Conservation (phyloP, 73 alveolate species). For the Durusdinium trenchii region DNA sequence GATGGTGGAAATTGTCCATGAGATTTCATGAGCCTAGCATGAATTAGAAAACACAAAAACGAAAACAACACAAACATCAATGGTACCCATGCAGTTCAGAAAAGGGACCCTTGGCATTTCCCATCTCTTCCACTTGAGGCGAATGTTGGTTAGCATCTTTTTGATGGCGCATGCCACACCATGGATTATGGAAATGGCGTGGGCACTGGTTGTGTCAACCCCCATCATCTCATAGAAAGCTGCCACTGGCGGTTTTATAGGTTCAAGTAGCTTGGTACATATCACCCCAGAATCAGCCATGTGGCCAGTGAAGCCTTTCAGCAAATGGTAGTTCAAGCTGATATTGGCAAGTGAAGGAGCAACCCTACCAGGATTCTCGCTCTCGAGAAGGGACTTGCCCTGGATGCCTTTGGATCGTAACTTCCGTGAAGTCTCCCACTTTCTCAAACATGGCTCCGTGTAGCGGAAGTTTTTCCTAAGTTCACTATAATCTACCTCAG, state of each 20-base stretch:
- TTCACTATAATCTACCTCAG: neutral
- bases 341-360: neutral
- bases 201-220: neutral
- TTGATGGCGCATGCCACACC: neutral
- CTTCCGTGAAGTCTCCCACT: neutral
- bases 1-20: neutral
- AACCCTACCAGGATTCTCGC: neutral
- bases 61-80: too few species aligned
- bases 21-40: too few species aligned
- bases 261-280: conserved; percentile 15
- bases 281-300: neutral
- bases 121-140: conserved; percentile 28
- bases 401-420: neutral
- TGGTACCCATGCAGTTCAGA: too few species aligned
- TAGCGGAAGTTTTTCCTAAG: neutral
- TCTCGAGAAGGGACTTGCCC: neutral
- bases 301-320: neutral
- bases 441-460: conserved; percentile 2
- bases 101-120: neutral
- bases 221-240: neutral
- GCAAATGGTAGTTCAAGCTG: neutral
- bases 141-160: conserved; percentile 2
- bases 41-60: neutral
- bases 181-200: neutral
- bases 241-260: neutral